Conservation (phyloP, 1,284 basidiomycete genomes). For the Malassezia arunalokei region DNA sequence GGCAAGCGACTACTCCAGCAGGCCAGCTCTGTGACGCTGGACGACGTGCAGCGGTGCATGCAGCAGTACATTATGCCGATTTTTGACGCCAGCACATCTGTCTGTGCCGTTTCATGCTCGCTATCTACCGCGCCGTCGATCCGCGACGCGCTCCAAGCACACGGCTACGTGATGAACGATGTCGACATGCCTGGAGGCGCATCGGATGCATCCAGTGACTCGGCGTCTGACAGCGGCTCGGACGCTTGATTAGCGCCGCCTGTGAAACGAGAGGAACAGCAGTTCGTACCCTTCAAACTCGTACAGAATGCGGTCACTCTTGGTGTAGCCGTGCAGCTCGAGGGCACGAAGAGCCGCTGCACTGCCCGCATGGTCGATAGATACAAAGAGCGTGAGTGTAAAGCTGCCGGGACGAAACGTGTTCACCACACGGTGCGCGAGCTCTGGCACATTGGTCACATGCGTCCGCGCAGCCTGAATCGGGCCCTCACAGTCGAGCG, state of each 20-base stretch:
- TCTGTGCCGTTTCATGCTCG: constrained; percentile 70
- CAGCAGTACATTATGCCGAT: constrained; percentile 70
- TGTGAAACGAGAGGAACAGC: constrained; percentile 52
- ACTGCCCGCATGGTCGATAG: constrained; percentile 50
- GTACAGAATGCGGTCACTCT: constrained; percentile 95
- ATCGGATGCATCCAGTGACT: constrained; percentile 5
- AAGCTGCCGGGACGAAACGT: constrained; percentile 86
- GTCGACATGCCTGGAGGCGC: constrained; percentile 51
- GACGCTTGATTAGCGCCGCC: background rate
- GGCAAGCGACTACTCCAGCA: constrained; percentile 25
- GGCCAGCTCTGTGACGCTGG: constrained; percentile 55
- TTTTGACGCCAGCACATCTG: constrained; percentile 65
- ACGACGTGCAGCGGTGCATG: constrained; percentile 62
- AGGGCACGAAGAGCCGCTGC: constrained; percentile 35
- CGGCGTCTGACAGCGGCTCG: background rate
- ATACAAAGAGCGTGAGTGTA: constrained; percentile 82
- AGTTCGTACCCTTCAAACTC: constrained; percentile 92
- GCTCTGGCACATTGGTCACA: constrained; percentile 50
- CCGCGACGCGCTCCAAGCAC: constrained; percentile 54
- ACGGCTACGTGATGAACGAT: constrained; percentile 69
- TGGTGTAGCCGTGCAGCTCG: constrained; percentile 47
- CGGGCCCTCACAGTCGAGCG: constrained; percentile 50
- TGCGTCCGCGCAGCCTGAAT: background rate
- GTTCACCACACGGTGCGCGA: constrained; percentile 72
- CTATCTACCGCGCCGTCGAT: constrained; percentile 69